These are phyloP conservation scores for Hypoxylon sp. DNA, from an alignment of 2,329 filamentous ascomycete genomes.

Conservation along the genomic window DNA sequence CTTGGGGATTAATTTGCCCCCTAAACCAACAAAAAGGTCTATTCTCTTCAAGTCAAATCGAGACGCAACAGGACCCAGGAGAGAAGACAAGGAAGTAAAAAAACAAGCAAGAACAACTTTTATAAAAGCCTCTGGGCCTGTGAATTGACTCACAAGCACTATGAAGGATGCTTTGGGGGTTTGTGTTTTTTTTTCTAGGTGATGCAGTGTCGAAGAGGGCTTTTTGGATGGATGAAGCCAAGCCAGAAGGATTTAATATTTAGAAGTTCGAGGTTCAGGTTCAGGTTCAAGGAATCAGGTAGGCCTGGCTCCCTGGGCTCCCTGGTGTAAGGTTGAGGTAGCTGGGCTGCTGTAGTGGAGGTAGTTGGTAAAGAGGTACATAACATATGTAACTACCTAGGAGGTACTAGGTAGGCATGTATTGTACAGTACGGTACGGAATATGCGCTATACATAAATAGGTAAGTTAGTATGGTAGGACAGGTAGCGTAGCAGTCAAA, in stretches of 20 bases:
- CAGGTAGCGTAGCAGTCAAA: conserved; percentile 35
- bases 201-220: conserved; percentile 37
- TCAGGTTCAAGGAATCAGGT: conserved; percentile 36
- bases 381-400: conserved; percentile 14
- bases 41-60: conserved; percentile 29
- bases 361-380: conserved; percentile 1
- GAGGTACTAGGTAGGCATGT: neutral
- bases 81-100: conserved; percentile 31
- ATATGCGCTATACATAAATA: neutral
- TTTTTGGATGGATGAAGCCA: conserved; percentile 40
- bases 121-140: conserved; percentile 38
- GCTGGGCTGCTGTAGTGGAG: neutral
- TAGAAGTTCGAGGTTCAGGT: conserved; percentile 35
- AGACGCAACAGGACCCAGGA: conserved; percentile 20
- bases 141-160: conserved; percentile 35
- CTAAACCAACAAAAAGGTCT: conserved; percentile 30
- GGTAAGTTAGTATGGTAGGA: conserved; percentile 17
- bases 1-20: conserved; percentile 22
- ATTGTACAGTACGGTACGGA: neutral
- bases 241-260: conserved; percentile 42
- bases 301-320: conserved; percentile 12
- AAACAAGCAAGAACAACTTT: conserved; percentile 34
- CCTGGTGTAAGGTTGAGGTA: conserved; percentile 36
- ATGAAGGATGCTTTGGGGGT: conserved; percentile 20
- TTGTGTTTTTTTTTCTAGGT: conserved; percentile 35